Evolutionary conservation across 306 rosid species (phyloP).

Genomic region (Rubus idaeus): DNA sequence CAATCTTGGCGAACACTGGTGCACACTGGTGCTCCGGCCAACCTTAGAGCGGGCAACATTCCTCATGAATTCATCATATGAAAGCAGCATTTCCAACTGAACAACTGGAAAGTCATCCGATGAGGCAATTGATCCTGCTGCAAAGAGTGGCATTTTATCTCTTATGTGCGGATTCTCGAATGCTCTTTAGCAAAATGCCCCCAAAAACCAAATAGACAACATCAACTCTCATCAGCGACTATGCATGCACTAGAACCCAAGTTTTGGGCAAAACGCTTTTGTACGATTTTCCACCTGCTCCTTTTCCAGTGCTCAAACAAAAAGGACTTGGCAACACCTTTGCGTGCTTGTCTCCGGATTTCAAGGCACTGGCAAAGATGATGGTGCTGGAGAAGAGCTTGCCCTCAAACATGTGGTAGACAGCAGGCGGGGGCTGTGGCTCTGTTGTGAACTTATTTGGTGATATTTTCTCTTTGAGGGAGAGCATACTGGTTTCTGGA

Average conservation of each 20-base stretch:
- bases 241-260: slow-evolving; percentile 46
- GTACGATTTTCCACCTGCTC: slow-evolving; percentile 29
- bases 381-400: slow-evolving; percentile 62
- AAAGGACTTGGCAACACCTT: slow-evolving; percentile 56
- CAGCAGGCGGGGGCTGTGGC: slow-evolving; percentile 41
- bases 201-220: slow-evolving; percentile 84
- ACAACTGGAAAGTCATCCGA: slow-evolving; percentile 70
- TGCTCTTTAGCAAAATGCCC: slow-evolving; percentile 60
- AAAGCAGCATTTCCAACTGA: slow-evolving; percentile 59
- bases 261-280: slow-evolving; percentile 59
- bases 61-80: slow-evolving; percentile 50
- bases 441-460: slow-evolving; percentile 51
- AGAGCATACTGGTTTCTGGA: slow-evolving; percentile 55
- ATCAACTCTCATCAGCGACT: slow-evolving; percentile 60
- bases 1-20: slow-evolving; percentile 45
- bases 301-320: slow-evolving; percentile 43
- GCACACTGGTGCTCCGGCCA: slow-evolving; percentile 58
- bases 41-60: slow-evolving; percentile 40
- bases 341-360: slow-evolving; percentile 42
- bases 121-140: slow-evolving; percentile 68
- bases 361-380: slow-evolving; percentile 75
- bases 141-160: slow-evolving; percentile 70
- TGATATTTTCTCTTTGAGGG: slow-evolving; percentile 48
- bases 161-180: slow-evolving; percentile 56
- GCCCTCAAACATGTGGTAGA: slow-evolving; percentile 54